phyloP scores from a whole-genome alignment of 169 alveolate species.

The Cystoisospora suis region DNA sequence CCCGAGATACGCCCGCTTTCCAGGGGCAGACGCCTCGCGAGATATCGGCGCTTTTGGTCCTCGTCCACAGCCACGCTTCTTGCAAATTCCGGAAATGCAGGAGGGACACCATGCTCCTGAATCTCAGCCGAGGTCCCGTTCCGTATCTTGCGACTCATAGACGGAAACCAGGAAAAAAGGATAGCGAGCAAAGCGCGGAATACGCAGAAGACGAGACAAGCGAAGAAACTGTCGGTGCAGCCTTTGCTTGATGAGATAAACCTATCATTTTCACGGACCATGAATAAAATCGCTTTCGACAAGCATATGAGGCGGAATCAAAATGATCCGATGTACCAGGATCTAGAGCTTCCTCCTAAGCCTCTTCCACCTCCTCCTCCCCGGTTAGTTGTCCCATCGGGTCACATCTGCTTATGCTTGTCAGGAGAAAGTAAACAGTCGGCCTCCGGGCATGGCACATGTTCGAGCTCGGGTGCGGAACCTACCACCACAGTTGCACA shows the following conservation, averaged over 20 bases:
- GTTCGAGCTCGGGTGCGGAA: too few relatives aligned
- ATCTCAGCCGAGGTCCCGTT: too few relatives aligned
- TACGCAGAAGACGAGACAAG: conserved; percentile 44
- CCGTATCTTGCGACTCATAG: too few relatives aligned
- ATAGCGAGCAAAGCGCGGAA: conserved; percentile 68
- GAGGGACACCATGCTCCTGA: too few relatives aligned
- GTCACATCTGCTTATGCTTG: too few relatives aligned
- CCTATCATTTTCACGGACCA: conserved; percentile 87
- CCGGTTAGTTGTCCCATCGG: neutral
- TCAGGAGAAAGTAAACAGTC: too few relatives aligned
- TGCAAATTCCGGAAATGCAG: too few relatives aligned
- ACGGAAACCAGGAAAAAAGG: conserved; percentile 84
- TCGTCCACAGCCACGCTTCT: too few relatives aligned
- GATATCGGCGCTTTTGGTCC: too few relatives aligned
- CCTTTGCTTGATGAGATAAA: conserved; percentile 83
- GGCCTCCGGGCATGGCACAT: too few relatives aligned
- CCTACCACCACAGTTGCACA: neutral
- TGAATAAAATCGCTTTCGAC: conserved; percentile 90
- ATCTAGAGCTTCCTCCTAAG: conserved; percentile 83
- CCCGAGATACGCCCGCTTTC: too few relatives aligned
- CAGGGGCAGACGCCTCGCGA: too few relatives aligned
- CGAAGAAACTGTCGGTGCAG: conserved; percentile 75
- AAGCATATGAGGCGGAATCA: conserved; percentile 77
- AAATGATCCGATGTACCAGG: conserved; percentile 74
- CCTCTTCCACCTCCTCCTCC: conserved; percentile 46